phyloP scores from a whole-genome alignment of 2,329 filamentous ascomycete genomes.

The Aspergillus pseudoglaucus region DNA sequence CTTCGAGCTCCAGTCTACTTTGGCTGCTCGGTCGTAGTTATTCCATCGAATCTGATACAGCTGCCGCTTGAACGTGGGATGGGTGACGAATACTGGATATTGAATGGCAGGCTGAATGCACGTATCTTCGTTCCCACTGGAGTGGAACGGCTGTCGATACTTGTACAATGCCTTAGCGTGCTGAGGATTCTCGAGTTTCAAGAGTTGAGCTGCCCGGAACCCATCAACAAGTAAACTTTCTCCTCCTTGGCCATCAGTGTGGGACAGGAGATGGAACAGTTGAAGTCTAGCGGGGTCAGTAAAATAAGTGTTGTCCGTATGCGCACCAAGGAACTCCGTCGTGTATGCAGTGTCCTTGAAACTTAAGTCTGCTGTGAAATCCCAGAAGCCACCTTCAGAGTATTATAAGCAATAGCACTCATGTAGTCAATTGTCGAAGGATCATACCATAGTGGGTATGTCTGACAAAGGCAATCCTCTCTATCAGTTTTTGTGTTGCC shows the following conservation, averaged over 20 bases:
- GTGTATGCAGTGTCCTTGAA: constrained; percentile 91
- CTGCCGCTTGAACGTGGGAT: constrained; percentile 33
- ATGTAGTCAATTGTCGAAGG: not conserved
- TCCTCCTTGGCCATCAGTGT: constrained; percentile 61
- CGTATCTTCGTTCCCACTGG: constrained; percentile 79
- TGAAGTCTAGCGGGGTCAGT: constrained; percentile 86
- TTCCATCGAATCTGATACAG: constrained; percentile 80
- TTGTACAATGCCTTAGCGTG: constrained; percentile 54
- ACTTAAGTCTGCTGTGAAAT: constrained; percentile 83
- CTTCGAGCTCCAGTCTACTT: constrained; percentile 49
- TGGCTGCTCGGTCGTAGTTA: constrained; percentile 73
- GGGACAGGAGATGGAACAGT: constrained; percentile 84
- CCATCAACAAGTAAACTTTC: constrained; percentile 79
- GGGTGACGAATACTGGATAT: constrained; percentile 66
- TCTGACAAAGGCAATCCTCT: constrained; percentile 78
- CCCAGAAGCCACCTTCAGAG: constrained; percentile 59
- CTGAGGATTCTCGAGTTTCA: constrained; percentile 49
- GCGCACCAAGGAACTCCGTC: constrained; percentile 69
- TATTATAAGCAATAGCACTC: constrained; percentile 2
- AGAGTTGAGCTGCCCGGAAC: constrained; percentile 61
- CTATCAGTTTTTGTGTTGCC: constrained; percentile 66
- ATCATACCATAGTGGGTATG: constrained; percentile 77
- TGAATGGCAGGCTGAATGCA: constrained; percentile 65
- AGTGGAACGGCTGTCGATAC: constrained; percentile 65
- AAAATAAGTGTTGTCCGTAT: constrained; percentile 96